A percentile compares a stretch with the other conserved stretches of the same genome.
These are phyloP conservation scores for Craterostigma plantagineum DNA, from an alignment of 257 asterid species.

Conservation along the genomic window DNA sequence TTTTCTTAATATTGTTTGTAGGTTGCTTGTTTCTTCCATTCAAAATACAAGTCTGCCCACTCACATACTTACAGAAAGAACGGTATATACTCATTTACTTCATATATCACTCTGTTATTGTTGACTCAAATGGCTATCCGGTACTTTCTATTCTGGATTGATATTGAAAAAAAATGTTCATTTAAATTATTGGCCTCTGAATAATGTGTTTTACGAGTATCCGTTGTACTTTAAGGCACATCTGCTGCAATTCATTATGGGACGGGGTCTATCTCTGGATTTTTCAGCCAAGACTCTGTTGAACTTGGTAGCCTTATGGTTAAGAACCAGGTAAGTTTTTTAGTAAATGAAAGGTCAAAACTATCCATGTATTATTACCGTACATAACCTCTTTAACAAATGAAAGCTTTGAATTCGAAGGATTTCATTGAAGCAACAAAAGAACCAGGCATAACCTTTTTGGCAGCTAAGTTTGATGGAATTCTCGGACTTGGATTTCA, in stretches of 20 bases:
- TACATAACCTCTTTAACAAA: neutral
- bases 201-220: neutral
- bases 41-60: constrained; percentile 49
- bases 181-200: constrained; percentile 1
- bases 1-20: constrained; percentile 14
- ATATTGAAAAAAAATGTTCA: neutral
- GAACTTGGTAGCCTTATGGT: constrained; percentile 50
- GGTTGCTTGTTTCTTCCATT: constrained; percentile 74
- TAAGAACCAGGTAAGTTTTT: constrained; percentile 42
- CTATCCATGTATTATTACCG: neutral
- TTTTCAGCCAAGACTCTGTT: constrained; percentile 57
- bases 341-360: constrained; percentile 1
- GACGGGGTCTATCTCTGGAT: constrained; percentile 85
- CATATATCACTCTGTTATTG: neutral
- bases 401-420: constrained; percentile 19
- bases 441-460: constrained; percentile 67
- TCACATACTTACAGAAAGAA: constrained; percentile 59
- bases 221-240: constrained; percentile 36
- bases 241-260: constrained; percentile 78
- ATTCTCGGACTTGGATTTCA: constrained; percentile 90
- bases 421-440: constrained; percentile 79
- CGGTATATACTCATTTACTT: constrained; percentile 17
- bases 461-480: constrained; percentile 89
- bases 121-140: neutral
- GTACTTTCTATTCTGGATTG: neutral